Base-by-base conservation (phyloP, 768 basidiomycete genomes). In the Dacryopinax spathularia region DNA sequence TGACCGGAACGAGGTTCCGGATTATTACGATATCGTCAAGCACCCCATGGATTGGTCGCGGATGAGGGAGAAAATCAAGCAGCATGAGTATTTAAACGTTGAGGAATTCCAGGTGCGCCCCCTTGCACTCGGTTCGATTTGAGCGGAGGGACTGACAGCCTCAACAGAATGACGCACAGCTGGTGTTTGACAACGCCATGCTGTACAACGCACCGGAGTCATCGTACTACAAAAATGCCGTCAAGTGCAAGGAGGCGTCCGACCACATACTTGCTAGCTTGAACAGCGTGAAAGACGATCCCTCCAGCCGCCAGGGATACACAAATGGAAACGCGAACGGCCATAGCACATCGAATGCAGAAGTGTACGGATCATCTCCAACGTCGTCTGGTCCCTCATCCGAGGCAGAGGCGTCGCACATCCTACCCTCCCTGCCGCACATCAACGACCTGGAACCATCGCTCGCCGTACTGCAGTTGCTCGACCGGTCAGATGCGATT, bases 21-120 rank as follows among this genome's bases (percentile, higher is more conserved):
- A 97, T 70, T 99, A 99, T 72, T 91, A 88, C 70, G 87, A 91
- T 48, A 78, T 96, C 34, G 80, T 99, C 69, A 80, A 84, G 69
- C 77, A 80, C 2, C 96, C 96, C 0, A 96, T 96, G 91, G 87
- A 86, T 65, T 93, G 94, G 85, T 79, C 78, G 13, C 79, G 78
- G 31, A 95, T 99, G 70, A 86, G 90, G 48, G 74, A 75, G 31
- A 95, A 90, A 72, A 77, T 99, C 33, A 88, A 94, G 61, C 78
- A 79, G 34, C 86, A 90, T 65, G 83, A 87, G 70, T 98, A 97
- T 73, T 84, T 85, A 78, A 84, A 89, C 70, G 73, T 88, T 0
- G 78, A 84, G 33, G 73, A 80, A 2, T 94, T 97, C 76, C 82
- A 84, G 73, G 90, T 84, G 66, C 16, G 75, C 65, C 20, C 27